A percentile compares a stretch with the other conserved stretches of the same genome.
These are phyloP conservation scores for Moniliophthora roreri DNA, from an alignment of 1,284 basidiomycete genomes.

Conservation along the genomic window DNA sequence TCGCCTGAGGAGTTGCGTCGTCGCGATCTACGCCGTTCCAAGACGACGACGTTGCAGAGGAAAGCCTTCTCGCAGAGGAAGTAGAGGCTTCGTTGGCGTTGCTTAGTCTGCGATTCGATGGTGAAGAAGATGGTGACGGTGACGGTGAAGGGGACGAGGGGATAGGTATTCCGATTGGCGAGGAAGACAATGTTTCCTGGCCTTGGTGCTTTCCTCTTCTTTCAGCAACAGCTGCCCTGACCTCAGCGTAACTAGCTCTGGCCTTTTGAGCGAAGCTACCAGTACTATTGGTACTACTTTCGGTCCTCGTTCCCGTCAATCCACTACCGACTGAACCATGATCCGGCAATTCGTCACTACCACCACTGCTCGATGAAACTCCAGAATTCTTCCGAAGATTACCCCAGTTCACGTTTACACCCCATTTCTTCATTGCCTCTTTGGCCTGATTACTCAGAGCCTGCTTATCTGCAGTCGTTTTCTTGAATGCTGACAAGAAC, in stretches of 20 bases:
- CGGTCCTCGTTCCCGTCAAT: slow-evolving; percentile 30
- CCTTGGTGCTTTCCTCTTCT: slow-evolving; percentile 47
- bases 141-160: neutral
- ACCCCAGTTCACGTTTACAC: slow-evolving; percentile 77
- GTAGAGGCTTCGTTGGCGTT: neutral
- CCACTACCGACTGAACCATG: slow-evolving; percentile 35
- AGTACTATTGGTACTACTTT: slow-evolving; percentile 25
- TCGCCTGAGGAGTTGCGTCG: slow-evolving; percentile 7
- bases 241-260: slow-evolving; percentile 66
- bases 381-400: slow-evolving; percentile 55
- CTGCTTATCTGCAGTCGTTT: slow-evolving; percentile 79
- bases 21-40: slow-evolving; percentile 13
- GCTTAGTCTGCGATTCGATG: neutral
- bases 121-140: slow-evolving; percentile 16
- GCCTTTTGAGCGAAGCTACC: slow-evolving; percentile 34
- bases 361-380: slow-evolving; percentile 17
- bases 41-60: neutral
- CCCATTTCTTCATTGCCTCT: slow-evolving; percentile 88
- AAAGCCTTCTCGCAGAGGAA: neutral
- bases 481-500: slow-evolving; percentile 74
- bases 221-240: slow-evolving; percentile 67
- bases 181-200: slow-evolving; percentile 12
- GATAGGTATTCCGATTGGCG: slow-evolving; percentile 14
- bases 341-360: slow-evolving; percentile 44
- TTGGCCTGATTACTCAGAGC: slow-evolving; percentile 78